Base-by-base conservation (phyloP, 306 rosid genomes). In the Quercus variabilis region DNA sequence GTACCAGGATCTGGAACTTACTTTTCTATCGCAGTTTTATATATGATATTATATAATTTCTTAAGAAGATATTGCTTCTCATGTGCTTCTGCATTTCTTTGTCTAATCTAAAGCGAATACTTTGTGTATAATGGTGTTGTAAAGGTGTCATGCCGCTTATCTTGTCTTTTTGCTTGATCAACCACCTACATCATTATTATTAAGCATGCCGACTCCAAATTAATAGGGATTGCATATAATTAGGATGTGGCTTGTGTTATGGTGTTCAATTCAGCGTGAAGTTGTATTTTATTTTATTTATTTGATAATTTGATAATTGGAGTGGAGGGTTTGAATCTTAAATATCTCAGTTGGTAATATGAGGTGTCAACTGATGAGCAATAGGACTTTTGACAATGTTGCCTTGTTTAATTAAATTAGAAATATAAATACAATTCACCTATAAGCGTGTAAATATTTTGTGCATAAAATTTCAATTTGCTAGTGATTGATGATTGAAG, bases 181-280 rank as follows among this genome's bases (percentile, higher is more conserved):
- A 82, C 81, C 71, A 9, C 15, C 59, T 57, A 33, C 76, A 88
- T 85, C 52, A 81, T 88, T 54, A 85, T 88, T 46, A 85, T 70
- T 54, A 72, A 63, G 70, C 74, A 74, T 74, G 54, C 79, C 80
- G 71, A 83, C 78, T 85, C 79, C 89, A 28, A 83, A 71, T 70
- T 81, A 80, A 78, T 75, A 73, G 84, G 79, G 69, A 56, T 68
- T 74, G 79, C 64, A 17, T 51, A 14, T 11, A 51, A 43, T 21
- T 46, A 3, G 18, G 62, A 74, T 11, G 7, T 59, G 31, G 12
- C 14, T 23, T 1, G 3, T 12, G 31, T 21, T 4, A 11, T 4
- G 64, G 30, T 13, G 17, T 49, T 49, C 17, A 49, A 49, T 49
- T 49, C 15, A 3, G 54, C 54, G 17, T 11, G 11, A 41, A 12